phyloP scores from a whole-genome alignment of 768 basidiomycete species.

The Suillus paluster region DNA sequence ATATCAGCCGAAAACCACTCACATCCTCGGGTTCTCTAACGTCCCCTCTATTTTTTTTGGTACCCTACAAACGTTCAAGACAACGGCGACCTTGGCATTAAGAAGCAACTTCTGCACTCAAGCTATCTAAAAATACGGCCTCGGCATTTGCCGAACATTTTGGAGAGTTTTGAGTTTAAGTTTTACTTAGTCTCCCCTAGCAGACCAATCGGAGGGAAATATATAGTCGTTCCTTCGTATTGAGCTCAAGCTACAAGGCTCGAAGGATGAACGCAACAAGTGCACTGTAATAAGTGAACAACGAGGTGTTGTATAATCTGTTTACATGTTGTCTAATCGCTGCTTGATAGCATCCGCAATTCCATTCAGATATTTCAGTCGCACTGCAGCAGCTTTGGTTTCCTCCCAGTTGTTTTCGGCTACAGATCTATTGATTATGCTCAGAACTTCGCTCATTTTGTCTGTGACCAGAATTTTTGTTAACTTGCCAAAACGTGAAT shows the following conservation, averaged over 20 bases:
- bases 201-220: no score
- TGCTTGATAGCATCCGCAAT: slow-evolving; percentile 45
- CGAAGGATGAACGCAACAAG: no score
- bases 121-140: background rate
- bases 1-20: background rate
- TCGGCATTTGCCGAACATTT: slow-evolving; percentile 3
- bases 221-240: no score
- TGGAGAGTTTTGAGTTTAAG: no score
- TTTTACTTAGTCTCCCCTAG: no score
- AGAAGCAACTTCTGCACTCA: background rate
- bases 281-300: no score
- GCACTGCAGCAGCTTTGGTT: slow-evolving; percentile 63
- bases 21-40: background rate
- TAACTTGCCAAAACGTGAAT: background rate
- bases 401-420: slow-evolving; percentile 54
- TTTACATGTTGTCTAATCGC: slow-evolving; percentile 15
- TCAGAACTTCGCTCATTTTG: slow-evolving; percentile 51
- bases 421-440: slow-evolving; percentile 54
- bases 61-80: background rate
- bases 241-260: no score
- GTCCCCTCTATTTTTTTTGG: background rate
- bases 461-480: slow-evolving; percentile 40
- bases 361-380: slow-evolving; percentile 74
- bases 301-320: background rate
- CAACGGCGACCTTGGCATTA: background rate